phyloP scores from a whole-genome alignment of 805 yeast species.

The Teunomyces aglyptinius region DNA sequence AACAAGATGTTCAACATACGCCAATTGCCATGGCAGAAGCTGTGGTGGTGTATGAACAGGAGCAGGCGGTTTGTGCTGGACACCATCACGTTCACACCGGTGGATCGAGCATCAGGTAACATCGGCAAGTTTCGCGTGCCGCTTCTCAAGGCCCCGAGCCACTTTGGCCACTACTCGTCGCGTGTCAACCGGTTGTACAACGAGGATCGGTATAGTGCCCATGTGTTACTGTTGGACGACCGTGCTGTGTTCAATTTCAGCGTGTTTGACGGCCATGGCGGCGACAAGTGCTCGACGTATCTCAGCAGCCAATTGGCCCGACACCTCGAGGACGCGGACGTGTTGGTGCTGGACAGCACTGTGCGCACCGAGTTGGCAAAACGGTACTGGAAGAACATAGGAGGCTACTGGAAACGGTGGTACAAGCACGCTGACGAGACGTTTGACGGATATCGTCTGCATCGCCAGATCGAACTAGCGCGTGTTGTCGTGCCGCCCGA shows the following conservation, averaged over 20 bases:
- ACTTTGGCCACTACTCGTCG: constrained; percentile 75
- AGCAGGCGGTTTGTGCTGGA: constrained; percentile 13
- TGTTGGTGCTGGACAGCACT: constrained; percentile 18
- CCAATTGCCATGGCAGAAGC: background rate
- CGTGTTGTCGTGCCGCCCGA: constrained; percentile 30
- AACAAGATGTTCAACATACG: background rate
- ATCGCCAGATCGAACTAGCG: constrained; percentile 21
- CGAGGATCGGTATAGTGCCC: constrained; percentile 77
- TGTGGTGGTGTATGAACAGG: background rate
- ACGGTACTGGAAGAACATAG: constrained; percentile 58
- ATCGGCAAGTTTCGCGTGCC: constrained; percentile 48
- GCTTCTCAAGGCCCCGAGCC: constrained; percentile 62
- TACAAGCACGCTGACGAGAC: constrained; percentile 44
- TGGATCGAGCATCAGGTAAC: constrained; percentile 16
- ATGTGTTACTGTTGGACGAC: constrained; percentile 43
- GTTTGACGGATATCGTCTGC: constrained; percentile 13
- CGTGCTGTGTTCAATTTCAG: constrained; percentile 56
- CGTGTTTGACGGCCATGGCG: constrained; percentile 96
- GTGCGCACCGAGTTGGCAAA: constrained; percentile 43
- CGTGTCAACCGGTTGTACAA: constrained; percentile 75
- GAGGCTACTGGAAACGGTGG: constrained; percentile 86
- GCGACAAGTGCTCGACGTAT: constrained; percentile 66
- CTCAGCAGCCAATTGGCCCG: constrained; percentile 52
- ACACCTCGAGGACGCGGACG: constrained; percentile 47
- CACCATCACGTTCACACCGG: constrained; percentile 28